Percentiles rank a stretch among this genome's conserved stretches.
Evolutionary conservation across 352 stramenopile genomes (phyloP).

Genomic region (Thalassiosira livingstoniorum): DNA sequence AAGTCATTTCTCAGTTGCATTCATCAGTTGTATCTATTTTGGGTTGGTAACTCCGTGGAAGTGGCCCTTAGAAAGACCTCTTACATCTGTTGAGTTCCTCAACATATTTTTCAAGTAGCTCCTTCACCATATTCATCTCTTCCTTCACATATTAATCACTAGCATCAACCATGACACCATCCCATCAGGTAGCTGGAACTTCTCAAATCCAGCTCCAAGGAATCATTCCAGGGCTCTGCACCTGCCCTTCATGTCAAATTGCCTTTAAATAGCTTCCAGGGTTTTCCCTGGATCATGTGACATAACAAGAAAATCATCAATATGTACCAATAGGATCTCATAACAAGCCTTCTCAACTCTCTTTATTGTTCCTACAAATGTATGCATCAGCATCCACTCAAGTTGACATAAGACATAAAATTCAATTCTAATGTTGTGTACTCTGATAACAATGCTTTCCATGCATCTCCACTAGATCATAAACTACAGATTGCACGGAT

Average conservation of each 20-base stretch:
- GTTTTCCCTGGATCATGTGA: conserved; percentile 1
- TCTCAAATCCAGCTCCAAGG: conserved; percentile 1
- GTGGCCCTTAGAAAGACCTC: neutral
- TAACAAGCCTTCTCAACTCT: conserved; percentile 50
- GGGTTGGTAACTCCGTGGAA: conserved; percentile 36
- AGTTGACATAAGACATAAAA: conserved; percentile 50
- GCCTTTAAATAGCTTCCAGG: conserved; percentile 2
- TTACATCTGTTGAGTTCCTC: neutral
- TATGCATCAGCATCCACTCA: conserved; percentile 61
- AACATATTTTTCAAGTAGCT: conserved; percentile 16
- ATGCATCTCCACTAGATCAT: conserved; percentile 52
- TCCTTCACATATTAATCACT: conserved; percentile 45
- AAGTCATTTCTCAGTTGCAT: no score
- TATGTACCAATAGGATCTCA: conserved; percentile 57
- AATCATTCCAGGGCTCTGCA: neutral
- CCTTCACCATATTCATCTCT: conserved; percentile 33
- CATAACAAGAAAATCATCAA: conserved; percentile 58
- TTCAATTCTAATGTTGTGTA: conserved; percentile 42
- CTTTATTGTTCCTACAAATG: conserved; percentile 2
- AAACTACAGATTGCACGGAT: conserved; percentile 63
- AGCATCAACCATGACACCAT: conserved; percentile 30
- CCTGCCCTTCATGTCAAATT: conserved; percentile 14
- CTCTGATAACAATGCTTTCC: conserved; percentile 42
- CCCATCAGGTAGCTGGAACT: conserved; percentile 5
- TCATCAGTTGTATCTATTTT: conserved; percentile 55